Evolutionary conservation across 75 land plant species (phyloP).

Genomic region (Cupressus sempervirens): DNA sequence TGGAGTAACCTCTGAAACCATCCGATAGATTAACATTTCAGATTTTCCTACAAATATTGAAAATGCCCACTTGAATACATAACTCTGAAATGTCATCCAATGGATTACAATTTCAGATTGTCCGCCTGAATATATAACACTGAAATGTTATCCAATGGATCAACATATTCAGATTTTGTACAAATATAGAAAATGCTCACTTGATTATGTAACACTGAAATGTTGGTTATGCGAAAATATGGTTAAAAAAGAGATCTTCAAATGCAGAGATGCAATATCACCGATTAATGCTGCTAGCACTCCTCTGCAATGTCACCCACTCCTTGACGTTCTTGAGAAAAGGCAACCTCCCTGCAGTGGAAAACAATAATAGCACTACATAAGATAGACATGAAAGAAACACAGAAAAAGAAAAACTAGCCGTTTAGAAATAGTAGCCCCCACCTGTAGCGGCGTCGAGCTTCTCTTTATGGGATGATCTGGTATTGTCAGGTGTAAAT

Average conservation of each 20-base stretch:
- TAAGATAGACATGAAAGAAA: not conserved
- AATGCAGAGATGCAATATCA: not conserved
- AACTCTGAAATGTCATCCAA: too few species aligned
- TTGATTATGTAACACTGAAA: not conserved
- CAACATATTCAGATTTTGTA: not conserved
- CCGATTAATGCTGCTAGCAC: not conserved
- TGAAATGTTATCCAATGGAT: too few species aligned
- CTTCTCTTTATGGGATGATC: not conserved
- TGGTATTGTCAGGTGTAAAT: not conserved
- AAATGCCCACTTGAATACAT: not conserved
- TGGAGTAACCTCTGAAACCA: not conserved
- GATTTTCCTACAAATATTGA: too few species aligned
- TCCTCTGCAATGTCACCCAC: conserved; percentile 1
- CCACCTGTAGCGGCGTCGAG: not conserved
- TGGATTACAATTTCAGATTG: not conserved
- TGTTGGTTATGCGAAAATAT: not conserved
- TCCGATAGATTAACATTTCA: not conserved
- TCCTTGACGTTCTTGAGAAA: conserved; percentile 1
- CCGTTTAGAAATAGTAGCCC: not conserved
- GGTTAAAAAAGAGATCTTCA: not conserved
- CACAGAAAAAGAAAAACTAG: not conserved
- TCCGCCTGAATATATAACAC: too few species aligned
- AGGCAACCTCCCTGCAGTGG: not conserved
- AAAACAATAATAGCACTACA: not conserved
- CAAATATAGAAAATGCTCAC: not conserved